phyloP scores from a whole-genome alignment of 495 filamentous ascomycete species.

The Neurospora terricola region DNA sequence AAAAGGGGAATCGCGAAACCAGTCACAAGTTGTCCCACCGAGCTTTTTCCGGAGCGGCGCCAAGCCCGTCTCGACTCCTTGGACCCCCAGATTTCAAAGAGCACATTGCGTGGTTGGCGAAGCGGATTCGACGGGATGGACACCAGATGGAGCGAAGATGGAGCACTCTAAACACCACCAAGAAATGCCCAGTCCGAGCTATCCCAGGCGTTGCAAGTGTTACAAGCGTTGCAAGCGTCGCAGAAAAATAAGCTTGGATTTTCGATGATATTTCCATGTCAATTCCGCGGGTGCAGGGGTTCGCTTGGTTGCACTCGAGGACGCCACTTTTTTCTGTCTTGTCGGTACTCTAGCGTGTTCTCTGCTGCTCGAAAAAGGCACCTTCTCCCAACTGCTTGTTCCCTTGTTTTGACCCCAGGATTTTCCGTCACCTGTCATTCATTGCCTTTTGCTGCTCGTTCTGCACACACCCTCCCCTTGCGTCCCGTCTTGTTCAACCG shows the following conservation, averaged over 20 bases:
- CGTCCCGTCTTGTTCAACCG: background rate
- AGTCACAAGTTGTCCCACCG: background rate
- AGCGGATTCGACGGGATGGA: background rate
- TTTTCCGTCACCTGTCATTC: background rate
- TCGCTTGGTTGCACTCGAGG: background rate
- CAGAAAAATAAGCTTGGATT: conserved; percentile 27
- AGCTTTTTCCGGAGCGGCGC: background rate
- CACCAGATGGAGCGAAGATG: background rate
- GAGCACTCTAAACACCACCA: background rate
- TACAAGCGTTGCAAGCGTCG: background rate
- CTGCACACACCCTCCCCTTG: background rate
- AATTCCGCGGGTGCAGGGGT: conserved; percentile 15
- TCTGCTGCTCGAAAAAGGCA: background rate
- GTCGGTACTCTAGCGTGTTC: background rate
- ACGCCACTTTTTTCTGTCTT: background rate
- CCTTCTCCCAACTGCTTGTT: background rate
- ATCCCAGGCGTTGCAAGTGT: background rate
- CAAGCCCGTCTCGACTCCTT: background rate
- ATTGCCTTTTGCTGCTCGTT: background rate
- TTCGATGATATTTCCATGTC: conserved; percentile 20
- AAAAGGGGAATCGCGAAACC: background rate
- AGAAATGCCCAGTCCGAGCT: background rate
- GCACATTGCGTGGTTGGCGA: background rate
- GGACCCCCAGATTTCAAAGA: background rate
- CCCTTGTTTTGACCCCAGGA: background rate